Evolutionary conservation across 129 eudicot species (phyloP).

Genomic region (Pseudognaphalium luteoalbum): DNA sequence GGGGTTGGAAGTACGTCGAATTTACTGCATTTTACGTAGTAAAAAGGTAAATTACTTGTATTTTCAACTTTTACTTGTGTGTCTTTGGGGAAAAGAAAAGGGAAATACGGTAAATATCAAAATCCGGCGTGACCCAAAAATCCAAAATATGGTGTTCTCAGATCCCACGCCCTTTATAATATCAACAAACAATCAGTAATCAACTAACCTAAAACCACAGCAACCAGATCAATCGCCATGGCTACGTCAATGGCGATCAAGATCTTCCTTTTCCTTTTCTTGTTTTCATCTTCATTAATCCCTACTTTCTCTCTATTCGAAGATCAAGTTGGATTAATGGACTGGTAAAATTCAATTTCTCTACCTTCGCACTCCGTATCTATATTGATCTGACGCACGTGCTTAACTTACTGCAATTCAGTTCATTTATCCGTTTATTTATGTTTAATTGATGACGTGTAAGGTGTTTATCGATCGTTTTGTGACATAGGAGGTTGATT

Average conservation of each 20-base stretch:
- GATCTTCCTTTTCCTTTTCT: slow-evolving; percentile 48
- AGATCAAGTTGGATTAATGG: slow-evolving; percentile 98
- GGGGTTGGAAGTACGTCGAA: no score
- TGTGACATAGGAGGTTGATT: not conserved
- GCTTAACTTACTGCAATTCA: not conserved
- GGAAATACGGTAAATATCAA: slow-evolving; percentile 4
- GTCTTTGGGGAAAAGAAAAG: not conserved
- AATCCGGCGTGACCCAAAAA: slow-evolving; percentile 26
- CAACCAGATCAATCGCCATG: slow-evolving; percentile 23
- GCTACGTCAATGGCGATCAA: slow-evolving; percentile 84
- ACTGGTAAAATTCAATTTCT: slow-evolving; percentile 49
- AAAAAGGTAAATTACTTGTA: no score
- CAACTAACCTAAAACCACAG: not conserved
- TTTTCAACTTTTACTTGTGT: no score
- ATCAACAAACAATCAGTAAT: not conserved
- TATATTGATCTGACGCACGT: not conserved
- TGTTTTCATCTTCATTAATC: slow-evolving; percentile 35
- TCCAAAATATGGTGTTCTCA: slow-evolving; percentile 33
- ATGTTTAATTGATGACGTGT: no score
- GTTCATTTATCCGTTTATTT: no score
- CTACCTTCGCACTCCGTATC: not conserved
- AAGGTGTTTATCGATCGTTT: not conserved
- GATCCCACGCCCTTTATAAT: slow-evolving; percentile 24
- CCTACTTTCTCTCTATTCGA: slow-evolving; percentile 55
- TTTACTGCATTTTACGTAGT: no score